Base-by-base conservation (phyloP, 805 yeast genomes). In the Sugiyamaella valdiviana region DNA sequence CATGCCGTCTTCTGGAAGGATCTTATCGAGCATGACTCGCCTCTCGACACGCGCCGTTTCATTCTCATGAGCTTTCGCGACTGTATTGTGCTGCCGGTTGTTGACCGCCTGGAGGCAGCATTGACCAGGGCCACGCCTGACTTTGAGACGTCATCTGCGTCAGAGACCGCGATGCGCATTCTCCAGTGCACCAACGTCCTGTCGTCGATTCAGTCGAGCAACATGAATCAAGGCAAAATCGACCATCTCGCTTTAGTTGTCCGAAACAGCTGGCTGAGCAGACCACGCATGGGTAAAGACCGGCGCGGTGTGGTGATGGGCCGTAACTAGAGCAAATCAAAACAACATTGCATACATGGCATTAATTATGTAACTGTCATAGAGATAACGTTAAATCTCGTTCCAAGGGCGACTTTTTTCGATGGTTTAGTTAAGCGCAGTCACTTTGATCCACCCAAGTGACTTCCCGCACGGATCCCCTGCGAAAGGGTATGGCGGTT, bases 141-240 rank as follows among this genome's bases (percentile, higher is more conserved):
- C 37, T 39, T 48, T 41, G 51, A 52, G 16, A 42, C 53, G 7
- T 47, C 53, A 26, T 41, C 53, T 4, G 48, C 54, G 6, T 44
- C 57, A 1, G 63, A 58, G 9, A 46, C 56, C 2, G 57, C 63
- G 22, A 59, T 70, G 22, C 62, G 71, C 2, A 60, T 83, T 24
- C 62, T 80, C 9, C 86, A 81, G 57, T 83, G 91, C 57, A 75
- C 82, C 53, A 79, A 83, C 6, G 68, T 79, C 23, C 60, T 84
- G 24, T 72, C 75, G 17, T 70, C 79, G 1, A 71, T 80, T 2
- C 75, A 75, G 40, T 72, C 81, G 0, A 69, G 66, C 6, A 83
- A 80, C 56, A 75, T 75, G 19, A 74, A 76, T 49, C 89, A 82
- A 57, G 68, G 67, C 37, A 69, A 75, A n/a, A 68, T 83, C n/a